These are phyloP conservation scores for Claviceps lovelessii DNA, from an alignment of 2,329 filamentous ascomycete genomes.

Conservation along the genomic window DNA sequence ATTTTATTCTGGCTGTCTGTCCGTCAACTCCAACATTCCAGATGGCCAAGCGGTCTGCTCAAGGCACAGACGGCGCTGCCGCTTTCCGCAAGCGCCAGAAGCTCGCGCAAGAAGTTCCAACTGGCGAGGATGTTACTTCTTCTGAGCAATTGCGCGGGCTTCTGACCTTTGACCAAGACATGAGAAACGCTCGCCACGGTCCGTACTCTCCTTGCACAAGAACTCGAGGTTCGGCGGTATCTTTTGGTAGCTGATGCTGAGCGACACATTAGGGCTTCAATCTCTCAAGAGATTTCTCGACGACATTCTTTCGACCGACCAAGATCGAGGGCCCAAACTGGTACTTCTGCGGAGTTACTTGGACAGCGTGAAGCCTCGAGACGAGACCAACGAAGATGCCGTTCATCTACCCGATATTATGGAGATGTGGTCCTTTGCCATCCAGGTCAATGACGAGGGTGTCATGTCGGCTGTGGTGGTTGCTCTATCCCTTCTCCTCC, in stretches of 20 bases:
- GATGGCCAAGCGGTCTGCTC: conserved; percentile 33
- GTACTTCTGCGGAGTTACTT: conserved; percentile 58
- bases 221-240: no score
- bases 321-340: conserved; percentile 26
- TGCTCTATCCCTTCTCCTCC: conserved; percentile 67
- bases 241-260: not conserved
- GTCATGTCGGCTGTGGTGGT: conserved; percentile 70
- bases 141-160: conserved; percentile 54
- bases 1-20: not conserved
- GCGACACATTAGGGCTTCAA: conserved; percentile 40
- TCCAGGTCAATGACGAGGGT: conserved; percentile 64
- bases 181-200: conserved; percentile 53
- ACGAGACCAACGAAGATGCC: conserved; percentile 28
- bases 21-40: not conserved
- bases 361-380: conserved; percentile 35
- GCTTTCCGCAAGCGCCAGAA: conserved; percentile 39
- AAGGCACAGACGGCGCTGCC: conserved; percentile 25
- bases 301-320: conserved; percentile 38
- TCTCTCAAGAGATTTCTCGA: conserved; percentile 61
- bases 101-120: conserved; percentile 40
- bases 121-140: conserved; percentile 47
- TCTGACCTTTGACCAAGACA: conserved; percentile 57
- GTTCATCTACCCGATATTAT: conserved; percentile 66
- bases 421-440: conserved; percentile 76
- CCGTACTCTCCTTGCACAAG: conserved; percentile 10